Percentiles rank a stretch among this genome's conserved stretches.
phyloP scores from a whole-genome alignment of 352 stramenopile genomes.

The Paralagenidium karlingii region DNA sequence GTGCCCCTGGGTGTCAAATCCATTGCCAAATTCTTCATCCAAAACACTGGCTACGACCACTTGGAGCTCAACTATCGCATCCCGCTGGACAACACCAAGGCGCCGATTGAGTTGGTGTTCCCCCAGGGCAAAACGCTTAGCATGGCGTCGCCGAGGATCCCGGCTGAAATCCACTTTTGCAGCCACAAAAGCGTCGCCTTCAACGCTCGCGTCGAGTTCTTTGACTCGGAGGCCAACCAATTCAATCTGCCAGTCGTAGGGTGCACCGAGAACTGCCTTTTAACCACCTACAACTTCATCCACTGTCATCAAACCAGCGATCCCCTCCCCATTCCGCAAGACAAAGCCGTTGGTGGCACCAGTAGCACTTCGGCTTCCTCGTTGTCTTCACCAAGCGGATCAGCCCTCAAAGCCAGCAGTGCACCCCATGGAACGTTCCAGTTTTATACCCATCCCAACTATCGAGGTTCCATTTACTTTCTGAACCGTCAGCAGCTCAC shows the following conservation, averaged over 20 bases:
- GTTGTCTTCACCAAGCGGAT: too few relatives aligned
- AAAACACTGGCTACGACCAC: slow-evolving; percentile 86
- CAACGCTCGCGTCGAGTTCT: slow-evolving; percentile 86
- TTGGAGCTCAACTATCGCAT: slow-evolving; percentile 80
- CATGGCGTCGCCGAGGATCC: slow-evolving; percentile 63
- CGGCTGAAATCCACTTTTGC: slow-evolving; percentile 74
- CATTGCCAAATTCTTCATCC: slow-evolving; percentile 50
- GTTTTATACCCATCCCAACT: too few relatives aligned
- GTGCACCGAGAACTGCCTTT: slow-evolving; percentile 85
- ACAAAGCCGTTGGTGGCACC: too few relatives aligned
- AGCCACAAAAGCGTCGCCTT: slow-evolving; percentile 84
- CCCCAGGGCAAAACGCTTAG: slow-evolving; percentile 82
- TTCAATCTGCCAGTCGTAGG: slow-evolving; percentile 81
- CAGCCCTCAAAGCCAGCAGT: too few relatives aligned
- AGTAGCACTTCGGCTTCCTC: too few relatives aligned
- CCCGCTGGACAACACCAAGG: slow-evolving; percentile 55
- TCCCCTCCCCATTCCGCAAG: too few relatives aligned
- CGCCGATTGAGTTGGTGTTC: slow-evolving; percentile 80
- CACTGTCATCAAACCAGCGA: slow-evolving; percentile 16
- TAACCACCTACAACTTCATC: slow-evolving; percentile 86
- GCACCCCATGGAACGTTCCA: too few relatives aligned
- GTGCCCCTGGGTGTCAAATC: slow-evolving; percentile 80
- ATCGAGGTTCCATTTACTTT: too few relatives aligned
- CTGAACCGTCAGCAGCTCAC: too few relatives aligned
- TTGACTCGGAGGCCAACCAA: slow-evolving; percentile 79